Conservation (phyloP, 2,329 filamentous ascomycete species). For the Diaporthe australafricana region DNA sequence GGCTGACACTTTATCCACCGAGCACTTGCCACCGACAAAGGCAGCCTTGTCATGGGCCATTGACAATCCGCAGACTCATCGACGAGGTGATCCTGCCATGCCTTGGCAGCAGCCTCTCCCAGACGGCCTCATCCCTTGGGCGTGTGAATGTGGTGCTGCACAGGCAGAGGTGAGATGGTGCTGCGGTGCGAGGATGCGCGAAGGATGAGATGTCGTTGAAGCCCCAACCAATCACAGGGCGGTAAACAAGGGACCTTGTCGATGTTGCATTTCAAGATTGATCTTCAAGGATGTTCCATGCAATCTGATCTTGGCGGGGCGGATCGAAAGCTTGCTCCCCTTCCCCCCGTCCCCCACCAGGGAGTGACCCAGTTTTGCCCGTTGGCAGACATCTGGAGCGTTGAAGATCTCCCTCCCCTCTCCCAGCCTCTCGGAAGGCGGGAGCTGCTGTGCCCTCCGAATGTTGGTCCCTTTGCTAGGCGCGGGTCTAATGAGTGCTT, state of each 20-base stretch:
- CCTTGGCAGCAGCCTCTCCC: neutral
- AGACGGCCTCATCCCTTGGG: neutral
- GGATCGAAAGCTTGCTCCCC: neutral
- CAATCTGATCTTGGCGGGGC: conserved; percentile 1
- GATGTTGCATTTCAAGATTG: neutral
- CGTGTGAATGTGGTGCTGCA: neutral
- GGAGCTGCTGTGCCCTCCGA: neutral
- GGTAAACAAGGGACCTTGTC: neutral
- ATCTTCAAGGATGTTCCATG: neutral
- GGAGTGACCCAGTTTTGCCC: conserved; percentile 11
- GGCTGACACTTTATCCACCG: conserved; percentile 26
- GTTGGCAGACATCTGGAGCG: neutral
- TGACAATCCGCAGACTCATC: neutral
- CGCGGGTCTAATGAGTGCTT: neutral
- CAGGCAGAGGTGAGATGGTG: neutral
- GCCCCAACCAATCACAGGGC: neutral
- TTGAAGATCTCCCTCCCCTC: no score
- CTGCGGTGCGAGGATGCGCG: neutral
- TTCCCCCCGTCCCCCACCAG: no score
- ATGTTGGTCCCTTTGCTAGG: neutral
- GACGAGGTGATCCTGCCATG: neutral
- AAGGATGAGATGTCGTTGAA: conserved; percentile 25
- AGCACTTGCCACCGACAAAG: neutral
- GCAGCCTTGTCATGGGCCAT: conserved; percentile 12
- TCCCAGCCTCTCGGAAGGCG: neutral